These are phyloP conservation scores for Nigrospora sphaerica DNA, from an alignment of 2,329 filamentous ascomycete genomes.

Conservation along the genomic window DNA sequence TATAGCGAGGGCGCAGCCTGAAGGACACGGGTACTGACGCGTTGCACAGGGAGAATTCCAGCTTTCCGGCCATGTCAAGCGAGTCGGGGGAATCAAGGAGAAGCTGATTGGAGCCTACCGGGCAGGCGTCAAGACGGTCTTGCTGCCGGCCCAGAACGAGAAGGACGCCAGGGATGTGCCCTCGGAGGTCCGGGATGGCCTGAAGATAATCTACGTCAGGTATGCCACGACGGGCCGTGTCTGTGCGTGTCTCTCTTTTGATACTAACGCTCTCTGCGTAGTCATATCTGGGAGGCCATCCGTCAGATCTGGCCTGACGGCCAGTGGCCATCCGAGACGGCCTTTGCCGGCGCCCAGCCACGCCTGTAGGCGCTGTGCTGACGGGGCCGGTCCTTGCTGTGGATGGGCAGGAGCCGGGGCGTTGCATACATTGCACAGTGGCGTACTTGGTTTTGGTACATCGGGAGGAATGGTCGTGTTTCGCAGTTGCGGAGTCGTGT, in stretches of 20 bases:
- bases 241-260: conserved; percentile 4
- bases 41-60: conserved; percentile 56
- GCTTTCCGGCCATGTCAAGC: conserved; percentile 81
- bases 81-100: conserved; percentile 97
- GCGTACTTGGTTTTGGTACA: no score
- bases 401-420: no score
- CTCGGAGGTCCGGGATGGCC: conserved; percentile 75
- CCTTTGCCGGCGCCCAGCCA: conserved; percentile 65
- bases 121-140: conserved; percentile 88
- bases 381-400: no score
- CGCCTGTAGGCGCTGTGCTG: conserved; percentile 53
- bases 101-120: conserved; percentile 92
- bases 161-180: conserved; percentile 92
- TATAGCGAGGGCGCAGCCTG: conserved; percentile 1
- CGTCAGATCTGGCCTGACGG: conserved; percentile 86
- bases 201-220: conserved; percentile 86
- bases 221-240: conserved; percentile 36
- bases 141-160: conserved; percentile 79
- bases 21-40: conserved; percentile 9
- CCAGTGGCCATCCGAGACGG: conserved; percentile 68
- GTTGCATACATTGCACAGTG: no score
- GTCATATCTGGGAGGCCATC: conserved; percentile 92
- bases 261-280: conserved; percentile 26
- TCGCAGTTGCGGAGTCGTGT: no score
- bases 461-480: no score